Conservation (phyloP, 148 eudicot genomes). For the Heliamphora exappendiculata region DNA sequence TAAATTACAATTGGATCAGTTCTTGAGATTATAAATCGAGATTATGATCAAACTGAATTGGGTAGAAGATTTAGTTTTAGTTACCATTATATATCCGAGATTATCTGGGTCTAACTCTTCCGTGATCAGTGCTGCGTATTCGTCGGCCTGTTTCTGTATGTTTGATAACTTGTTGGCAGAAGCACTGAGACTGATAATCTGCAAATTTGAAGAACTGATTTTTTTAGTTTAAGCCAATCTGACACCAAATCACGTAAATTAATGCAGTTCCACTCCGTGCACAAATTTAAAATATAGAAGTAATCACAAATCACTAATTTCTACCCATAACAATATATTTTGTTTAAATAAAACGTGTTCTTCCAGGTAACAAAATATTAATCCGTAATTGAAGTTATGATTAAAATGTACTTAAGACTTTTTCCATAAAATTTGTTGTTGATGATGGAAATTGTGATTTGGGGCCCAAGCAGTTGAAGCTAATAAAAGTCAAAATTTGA, state of each 20-base stretch:
- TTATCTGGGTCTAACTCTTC: slow-evolving; percentile 53
- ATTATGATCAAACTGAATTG: background rate
- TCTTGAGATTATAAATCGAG: background rate
- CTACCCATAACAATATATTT: no score
- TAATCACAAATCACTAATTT: no score
- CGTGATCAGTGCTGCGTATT: slow-evolving; percentile 53
- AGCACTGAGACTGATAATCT: slow-evolving; percentile 53
- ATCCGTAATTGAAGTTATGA: no score
- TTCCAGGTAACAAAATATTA: no score
- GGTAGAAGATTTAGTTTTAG: background rate
- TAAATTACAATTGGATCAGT: background rate
- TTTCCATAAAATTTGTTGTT: no score
- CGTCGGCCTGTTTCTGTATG: slow-evolving; percentile 47
- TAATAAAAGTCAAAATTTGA: slow-evolving; percentile 1
- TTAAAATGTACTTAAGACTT: no score
- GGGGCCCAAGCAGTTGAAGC: background rate
- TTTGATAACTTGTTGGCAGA: slow-evolving; percentile 46
- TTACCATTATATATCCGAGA: slow-evolving; percentile 44
- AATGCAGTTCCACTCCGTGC: no score
- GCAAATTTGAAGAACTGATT: background rate
- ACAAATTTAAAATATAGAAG: no score
- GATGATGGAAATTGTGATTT: no score
- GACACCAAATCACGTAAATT: background rate
- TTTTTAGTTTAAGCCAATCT: background rate
- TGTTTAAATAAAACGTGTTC: no score